Evolutionary conservation across 768 basidiomycete species (phyloP).

Genomic region (Calocera cornea): DNA sequence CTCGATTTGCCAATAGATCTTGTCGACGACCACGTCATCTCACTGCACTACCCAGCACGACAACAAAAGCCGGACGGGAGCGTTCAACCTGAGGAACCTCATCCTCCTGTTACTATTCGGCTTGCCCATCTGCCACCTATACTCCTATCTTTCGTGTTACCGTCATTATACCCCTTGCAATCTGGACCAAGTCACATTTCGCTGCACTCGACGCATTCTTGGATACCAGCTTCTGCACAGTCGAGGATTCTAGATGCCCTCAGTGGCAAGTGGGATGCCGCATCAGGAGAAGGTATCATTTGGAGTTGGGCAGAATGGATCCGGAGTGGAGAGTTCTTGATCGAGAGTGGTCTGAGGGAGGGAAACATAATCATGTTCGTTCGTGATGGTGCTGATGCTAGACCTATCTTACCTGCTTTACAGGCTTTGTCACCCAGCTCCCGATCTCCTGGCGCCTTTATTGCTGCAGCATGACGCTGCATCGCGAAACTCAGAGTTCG

Average conservation of each 20-base stretch:
- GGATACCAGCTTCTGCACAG: conserved; percentile 35
- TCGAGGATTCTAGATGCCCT: conserved; percentile 30
- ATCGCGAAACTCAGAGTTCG: conserved; percentile 41
- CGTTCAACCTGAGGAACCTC: conserved; percentile 1
- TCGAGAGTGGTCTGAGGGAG: conserved; percentile 30
- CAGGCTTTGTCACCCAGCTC: conserved; percentile 47
- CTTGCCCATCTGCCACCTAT: conserved; percentile 50
- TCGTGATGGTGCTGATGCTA: conserved; percentile 23
- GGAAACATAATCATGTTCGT: conserved; percentile 26
- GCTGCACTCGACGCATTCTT: conserved; percentile 39
- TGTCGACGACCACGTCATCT: conserved; percentile 17
- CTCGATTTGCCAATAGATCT: conserved; percentile 58
- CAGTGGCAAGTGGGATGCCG: conserved; percentile 41
- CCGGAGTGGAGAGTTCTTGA: conserved; percentile 50
- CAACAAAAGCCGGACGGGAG: conserved; percentile 3
- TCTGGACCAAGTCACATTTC: conserved; percentile 42
- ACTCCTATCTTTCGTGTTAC: conserved; percentile 41
- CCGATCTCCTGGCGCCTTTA: conserved; percentile 36
- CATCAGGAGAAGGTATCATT: conserved; percentile 38
- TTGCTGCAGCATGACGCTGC: conserved; percentile 39
- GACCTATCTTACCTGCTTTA: not conserved
- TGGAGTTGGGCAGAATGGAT: conserved; percentile 64
- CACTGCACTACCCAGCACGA: not conserved
- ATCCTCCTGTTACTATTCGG: conserved; percentile 17
- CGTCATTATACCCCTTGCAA: conserved; percentile 40